phyloP scores from a whole-genome alignment of 345 rosid species.

The Citrus sinensis region DVS_A1.0 CM039164.1:2815501-2816000 shows the following conservation, averaged over 20 bases:
- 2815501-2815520: background rate
- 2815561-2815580: too few relatives aligned
- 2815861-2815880: constrained; percentile 90
- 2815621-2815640: constrained; percentile 3
- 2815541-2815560: too few relatives aligned
- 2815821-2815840: constrained; percentile 58
- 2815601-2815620: background rate
- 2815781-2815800: constrained; percentile 93
- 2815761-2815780: constrained; percentile 60
- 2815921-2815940: constrained; percentile 88
- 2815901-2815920: constrained; percentile 55
- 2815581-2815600: background rate
- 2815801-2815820: constrained; percentile 70
- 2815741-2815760: constrained; percentile 32
- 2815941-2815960: constrained; percentile 67
- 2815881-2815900: constrained; percentile 53
- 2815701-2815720: constrained; percentile 98
- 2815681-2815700: constrained; percentile 43
- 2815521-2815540: background rate
- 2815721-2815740: constrained; percentile 64
- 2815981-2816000: constrained; percentile 60
- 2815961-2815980: constrained; percentile 48
- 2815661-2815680: constrained; percentile 24
- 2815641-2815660: constrained; percentile 47
- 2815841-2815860: constrained; percentile 98